Evolutionary conservation across 257 asterid genomes (phyloP), one percentile per base, ranked within the genome.

Genomic region (Solanum gandarillasii): DNA sequence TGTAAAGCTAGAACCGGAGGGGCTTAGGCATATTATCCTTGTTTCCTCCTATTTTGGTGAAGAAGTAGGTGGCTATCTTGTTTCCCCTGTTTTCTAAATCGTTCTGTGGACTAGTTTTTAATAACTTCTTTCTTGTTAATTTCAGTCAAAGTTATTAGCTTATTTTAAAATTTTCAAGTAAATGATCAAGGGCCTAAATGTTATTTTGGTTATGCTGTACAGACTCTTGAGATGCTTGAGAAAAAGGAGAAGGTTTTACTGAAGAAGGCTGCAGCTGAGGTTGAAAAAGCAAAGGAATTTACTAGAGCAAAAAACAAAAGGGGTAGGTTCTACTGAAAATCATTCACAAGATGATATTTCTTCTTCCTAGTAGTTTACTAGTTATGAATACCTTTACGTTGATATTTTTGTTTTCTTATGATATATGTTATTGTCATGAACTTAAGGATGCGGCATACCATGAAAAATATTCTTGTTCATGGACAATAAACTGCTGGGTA

Each of bases 171-270:
- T 29, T 48, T 48, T 81, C 27, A 6, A 48, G 70, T 48, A 31
- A 82, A 82, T 82, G 18, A 48, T 46, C 12, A 48, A 29, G 20
- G 60, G 29, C 70, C 48, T 82, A 48, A 18, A 29, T 29, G 55
- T 48, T 46, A 31, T 82, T 29, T 88, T 75, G 86, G 87, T 55
- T 48, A 35, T 88, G 86, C 85, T 81, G 25, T 84, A 91, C 91
- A 94, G 97, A 93, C 98, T 83, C 97, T 95, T 87, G 98, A 93
- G 88, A 95, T 95, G 98, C 91, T 94, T 52, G 98, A 95, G 98
- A 94, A 94, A 85, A 94, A 95, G 85, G 97, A 95, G 90, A 93
- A 91, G 46, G 97, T 95, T 88, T 92, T 94, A 67, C 87, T 92
- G 92, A 95, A 95, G 93, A 94, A 94, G 88, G 94, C 94, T 91